Evolutionary conservation across 441 rosid genomes (phyloP), one percentile per base, ranked within the genome.

Genomic region (Sinapis alba): DNA sequence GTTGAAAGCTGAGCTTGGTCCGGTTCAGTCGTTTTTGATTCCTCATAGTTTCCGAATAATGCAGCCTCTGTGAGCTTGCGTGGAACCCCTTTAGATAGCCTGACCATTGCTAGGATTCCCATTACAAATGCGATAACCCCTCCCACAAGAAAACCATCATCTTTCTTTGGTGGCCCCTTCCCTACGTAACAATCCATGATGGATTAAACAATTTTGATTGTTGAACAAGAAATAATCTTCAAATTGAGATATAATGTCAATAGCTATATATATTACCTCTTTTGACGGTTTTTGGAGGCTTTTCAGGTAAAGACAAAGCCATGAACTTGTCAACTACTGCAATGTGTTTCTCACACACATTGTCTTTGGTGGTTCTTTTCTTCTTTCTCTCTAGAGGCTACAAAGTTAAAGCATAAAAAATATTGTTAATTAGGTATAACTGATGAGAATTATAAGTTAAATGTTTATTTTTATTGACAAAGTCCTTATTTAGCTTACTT

Each of bases 81-180:
- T 21, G 98, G 97, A 80, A 89, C 73, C 79, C 74, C 80, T 26
- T 86, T 82, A 5, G 94, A 83, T 74, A 90, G 57, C 9, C 94
- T 89, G 30, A 88, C 74, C 86, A 89, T 74, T 58, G 95, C 76
- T 53, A 88, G 74, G 4, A 92, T 73, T 18, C 97, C 97, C 89
- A 84, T 88, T 20, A 90, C 60, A 6, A 90, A 68, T 11, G 94
- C 83, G 71, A 94, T 63, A 7, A 90, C 36, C 58, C 96, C 87
- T 71, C 84, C 81, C 24, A 90, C 58, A 32, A 89, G 20, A 24
- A 73, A 73, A 47, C 74, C 12, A 43, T 78, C 56, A 21, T 73
- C 78, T 73, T 65, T 79, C 65, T 27, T 74, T 50, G 38, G 79
- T 69, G 16, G 70, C 47, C 38, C 80, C 20, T 65, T 71, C 32